Conservation (phyloP, 495 filamentous ascomycete genomes). For the Penicillium diatomitis region DNA sequence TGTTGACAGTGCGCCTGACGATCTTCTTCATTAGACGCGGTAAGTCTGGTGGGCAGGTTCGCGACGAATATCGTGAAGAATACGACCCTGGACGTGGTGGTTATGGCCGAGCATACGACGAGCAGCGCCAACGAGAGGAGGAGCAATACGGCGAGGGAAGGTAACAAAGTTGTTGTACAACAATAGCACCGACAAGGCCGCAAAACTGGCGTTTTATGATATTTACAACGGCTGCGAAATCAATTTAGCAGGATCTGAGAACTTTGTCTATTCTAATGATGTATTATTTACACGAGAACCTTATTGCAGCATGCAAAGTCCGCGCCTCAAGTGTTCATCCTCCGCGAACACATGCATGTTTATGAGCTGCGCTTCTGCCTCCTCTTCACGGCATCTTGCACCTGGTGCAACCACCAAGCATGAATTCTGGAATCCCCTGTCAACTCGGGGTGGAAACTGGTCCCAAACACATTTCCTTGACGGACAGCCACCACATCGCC, state of each 20-base stretch:
- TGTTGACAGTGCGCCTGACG: not conserved
- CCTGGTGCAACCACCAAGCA: constrained; percentile 82
- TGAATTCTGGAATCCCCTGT: constrained; percentile 87
- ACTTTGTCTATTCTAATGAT: constrained; percentile 17
- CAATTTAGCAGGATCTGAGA: constrained; percentile 15
- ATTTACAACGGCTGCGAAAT: constrained; percentile 3
- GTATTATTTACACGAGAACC: constrained; percentile 21
- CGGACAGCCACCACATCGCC: constrained; percentile 84
- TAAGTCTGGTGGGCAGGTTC: constrained; percentile 93
- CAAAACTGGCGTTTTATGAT: constrained; percentile 28
- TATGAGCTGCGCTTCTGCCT: constrained; percentile 20
- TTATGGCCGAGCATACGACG: constrained; percentile 58
- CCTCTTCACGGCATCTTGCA: constrained; percentile 35
- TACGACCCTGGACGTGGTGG: constrained; percentile 92
- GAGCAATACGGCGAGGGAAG: constrained; percentile 44
- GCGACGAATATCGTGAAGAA: constrained; percentile 94
- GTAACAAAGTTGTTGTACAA: constrained; percentile 15
- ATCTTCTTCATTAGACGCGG: constrained; percentile 43
- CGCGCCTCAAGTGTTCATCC: no score
- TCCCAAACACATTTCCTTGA: constrained; percentile 92
- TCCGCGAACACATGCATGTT: not conserved
- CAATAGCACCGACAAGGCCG: constrained; percentile 10
- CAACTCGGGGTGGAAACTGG: constrained; percentile 93
- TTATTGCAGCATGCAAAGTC: not conserved
- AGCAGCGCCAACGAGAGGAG: constrained; percentile 52